These are phyloP conservation scores for Podospora bellae-mahoneyi DNA, from an alignment of 495 filamentous ascomycete species.

Conservation along the genomic window DNA sequence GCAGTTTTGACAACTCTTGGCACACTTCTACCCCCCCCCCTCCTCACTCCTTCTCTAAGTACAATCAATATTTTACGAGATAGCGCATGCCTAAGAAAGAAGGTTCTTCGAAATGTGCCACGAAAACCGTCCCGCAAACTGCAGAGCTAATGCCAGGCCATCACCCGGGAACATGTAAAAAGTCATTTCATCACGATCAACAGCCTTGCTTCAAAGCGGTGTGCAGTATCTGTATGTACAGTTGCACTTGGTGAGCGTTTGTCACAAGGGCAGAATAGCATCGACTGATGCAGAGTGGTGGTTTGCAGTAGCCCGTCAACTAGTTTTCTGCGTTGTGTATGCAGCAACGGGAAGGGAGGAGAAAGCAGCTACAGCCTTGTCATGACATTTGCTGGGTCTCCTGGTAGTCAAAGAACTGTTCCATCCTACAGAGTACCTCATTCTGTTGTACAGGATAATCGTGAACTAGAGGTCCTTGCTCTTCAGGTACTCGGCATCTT, in stretches of 20 bases:
- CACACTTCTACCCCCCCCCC: background rate
- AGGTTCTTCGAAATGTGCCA: background rate
- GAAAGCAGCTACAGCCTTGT: background rate
- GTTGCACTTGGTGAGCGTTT: background rate
- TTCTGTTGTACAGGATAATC: background rate
- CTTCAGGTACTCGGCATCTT: constrained; percentile 21
- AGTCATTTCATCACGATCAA: background rate
- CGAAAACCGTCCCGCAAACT: background rate
- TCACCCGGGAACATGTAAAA: background rate
- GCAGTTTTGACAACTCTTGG: background rate
- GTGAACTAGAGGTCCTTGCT: background rate
- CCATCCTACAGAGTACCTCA: background rate
- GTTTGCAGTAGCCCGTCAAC: constrained; percentile 1
- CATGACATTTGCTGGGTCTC: background rate
- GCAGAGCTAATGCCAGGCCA: background rate
- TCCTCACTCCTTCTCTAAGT: background rate
- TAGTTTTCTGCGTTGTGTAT: background rate
- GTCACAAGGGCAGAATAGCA: background rate
- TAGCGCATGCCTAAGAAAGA: background rate
- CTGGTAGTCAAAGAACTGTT: background rate
- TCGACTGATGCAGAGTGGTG: background rate
- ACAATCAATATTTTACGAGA: background rate
- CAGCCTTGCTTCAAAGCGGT: background rate
- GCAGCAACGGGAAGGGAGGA: background rate
- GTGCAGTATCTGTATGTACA: background rate